Conservation (phyloP, 2,329 filamentous ascomycete species). For the Diaporthe sp. region DNA sequence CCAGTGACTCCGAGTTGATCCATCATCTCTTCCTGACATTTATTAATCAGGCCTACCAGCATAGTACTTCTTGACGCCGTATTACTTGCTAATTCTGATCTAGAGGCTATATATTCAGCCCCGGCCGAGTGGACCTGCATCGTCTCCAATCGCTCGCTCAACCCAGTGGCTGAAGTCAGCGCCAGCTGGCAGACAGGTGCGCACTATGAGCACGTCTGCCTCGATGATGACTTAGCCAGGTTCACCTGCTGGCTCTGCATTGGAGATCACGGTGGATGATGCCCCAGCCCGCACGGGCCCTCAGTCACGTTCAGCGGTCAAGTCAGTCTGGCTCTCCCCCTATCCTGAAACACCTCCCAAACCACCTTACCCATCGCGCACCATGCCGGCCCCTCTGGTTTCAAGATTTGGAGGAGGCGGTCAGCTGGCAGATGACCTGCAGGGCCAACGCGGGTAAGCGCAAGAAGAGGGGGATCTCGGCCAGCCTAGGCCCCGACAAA, state of each 20-base stretch:
- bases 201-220: too few species aligned
- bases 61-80: too few species aligned
- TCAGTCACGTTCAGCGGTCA: background rate
- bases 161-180: background rate
- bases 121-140: too few species aligned
- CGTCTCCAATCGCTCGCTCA: too few species aligned
- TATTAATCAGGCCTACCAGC: too few species aligned
- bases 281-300: conserved; percentile 20
- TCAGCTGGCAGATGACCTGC: conserved; percentile 18
- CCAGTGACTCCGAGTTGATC: background rate
- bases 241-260: background rate
- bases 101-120: too few species aligned
- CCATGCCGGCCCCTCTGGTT: conserved; percentile 23
- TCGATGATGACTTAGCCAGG: background rate
- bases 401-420: conserved; percentile 25
- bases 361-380: conserved; percentile 30
- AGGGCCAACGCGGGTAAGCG: background rate
- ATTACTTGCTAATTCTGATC: too few species aligned
- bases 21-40: too few species aligned
- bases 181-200: conserved; percentile 22
- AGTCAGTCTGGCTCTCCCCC: conserved; percentile 26
- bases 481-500: conserved; percentile 15
- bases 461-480: background rate
- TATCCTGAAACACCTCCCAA: conserved; percentile 31
- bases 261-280: background rate